Evolutionary conservation across 2,329 filamentous ascomycete genomes (phyloP), one percentile per base, ranked within the genome.

Genomic region (Torrubiella hemipterigena): DNA sequence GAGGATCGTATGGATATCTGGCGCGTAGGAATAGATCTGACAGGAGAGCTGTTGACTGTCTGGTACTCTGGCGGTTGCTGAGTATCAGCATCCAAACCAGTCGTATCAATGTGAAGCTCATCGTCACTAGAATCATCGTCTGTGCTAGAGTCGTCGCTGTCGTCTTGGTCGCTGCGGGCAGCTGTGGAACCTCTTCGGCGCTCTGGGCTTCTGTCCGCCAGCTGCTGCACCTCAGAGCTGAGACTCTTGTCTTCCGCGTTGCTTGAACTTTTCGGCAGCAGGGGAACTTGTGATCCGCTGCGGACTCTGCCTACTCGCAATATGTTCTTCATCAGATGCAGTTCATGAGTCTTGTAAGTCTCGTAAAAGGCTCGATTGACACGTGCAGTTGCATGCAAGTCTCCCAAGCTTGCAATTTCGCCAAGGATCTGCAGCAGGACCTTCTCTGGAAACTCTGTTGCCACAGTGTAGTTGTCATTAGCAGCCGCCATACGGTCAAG

Each of bases 281-380:
- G 12, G 4, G 43, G 39, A 3, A 41, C 41, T 16, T 31, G 19
- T 5, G 38, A 29, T 6, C 34, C 39, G 5, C 36, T 36, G 19
- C 46, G 38, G 17, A 44, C 40, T 1, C 44, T 36, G 19, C 44
- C 50, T 16, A 46, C 48, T 7, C 51, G 52, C 0, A 57, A 41
- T 4, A 57, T 51, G 8, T 49, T 53, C 4, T 49, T 49, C 48
- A 58, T 49, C 9, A 67, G 42, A 9, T 38, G 40, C 3, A 57
- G 46, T 40, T 67, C 59, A 32, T 67, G 54, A 25, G 50, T 50
- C 44, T 64, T 59, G 33, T 62, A 68, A 3, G 58, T 56, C 6
- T 50, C 48, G 23, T 65, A 67, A 37, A 64, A 66, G 4, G 43
- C 45, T 24, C 51, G 54, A 35, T 54, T 62, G 15, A 56, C 47